Evolutionary conservation across 164 flowering plant species (phyloP).

Genomic region (Nelumbo lutea): DNA sequence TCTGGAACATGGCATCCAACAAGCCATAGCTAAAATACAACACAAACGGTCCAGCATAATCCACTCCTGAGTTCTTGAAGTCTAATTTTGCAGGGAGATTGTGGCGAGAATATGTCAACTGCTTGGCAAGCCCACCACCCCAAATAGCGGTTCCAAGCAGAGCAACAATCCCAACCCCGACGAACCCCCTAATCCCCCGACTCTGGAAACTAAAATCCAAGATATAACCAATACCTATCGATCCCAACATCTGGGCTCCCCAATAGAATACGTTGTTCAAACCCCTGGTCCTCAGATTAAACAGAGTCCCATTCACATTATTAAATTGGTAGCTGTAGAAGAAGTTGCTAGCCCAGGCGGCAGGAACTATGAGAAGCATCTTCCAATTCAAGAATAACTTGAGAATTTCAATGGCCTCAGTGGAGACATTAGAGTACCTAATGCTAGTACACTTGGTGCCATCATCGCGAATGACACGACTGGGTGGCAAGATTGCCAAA

Average conservation of each 20-base stretch:
- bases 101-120: slow-evolving; percentile 39
- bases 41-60: slow-evolving; percentile 79
- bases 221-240: slow-evolving; percentile 61
- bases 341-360: slow-evolving; percentile 91
- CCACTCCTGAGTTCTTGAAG: slow-evolving; percentile 60
- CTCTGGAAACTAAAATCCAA: slow-evolving; percentile 80
- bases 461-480: slow-evolving; percentile 64
- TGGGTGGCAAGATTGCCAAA: slow-evolving; percentile 58
- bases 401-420: slow-evolving; percentile 49
- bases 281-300: slow-evolving; percentile 81
- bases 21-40: slow-evolving; percentile 78
- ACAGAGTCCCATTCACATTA: slow-evolving; percentile 66
- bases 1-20: slow-evolving; percentile 93
- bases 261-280: slow-evolving; percentile 90
- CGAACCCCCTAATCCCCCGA: slow-evolving; percentile 60
- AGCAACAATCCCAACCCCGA: slow-evolving; percentile 59
- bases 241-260: slow-evolving; percentile 98
- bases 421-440: slow-evolving; percentile 51
- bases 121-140: slow-evolving; percentile 87
- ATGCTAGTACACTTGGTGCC: slow-evolving; percentile 54
- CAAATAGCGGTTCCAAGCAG: slow-evolving; percentile 66
- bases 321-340: slow-evolving; percentile 89
- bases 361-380: slow-evolving; percentile 73
- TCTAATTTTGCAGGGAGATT: slow-evolving; percentile 45
- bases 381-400: slow-evolving; percentile 81